Evolutionary conservation across 225 moss, liverwort and hornwort genomes (phyloP), one percentile per base, ranked within the genome.

Genomic region (Takakia lepidozioides): DNA sequence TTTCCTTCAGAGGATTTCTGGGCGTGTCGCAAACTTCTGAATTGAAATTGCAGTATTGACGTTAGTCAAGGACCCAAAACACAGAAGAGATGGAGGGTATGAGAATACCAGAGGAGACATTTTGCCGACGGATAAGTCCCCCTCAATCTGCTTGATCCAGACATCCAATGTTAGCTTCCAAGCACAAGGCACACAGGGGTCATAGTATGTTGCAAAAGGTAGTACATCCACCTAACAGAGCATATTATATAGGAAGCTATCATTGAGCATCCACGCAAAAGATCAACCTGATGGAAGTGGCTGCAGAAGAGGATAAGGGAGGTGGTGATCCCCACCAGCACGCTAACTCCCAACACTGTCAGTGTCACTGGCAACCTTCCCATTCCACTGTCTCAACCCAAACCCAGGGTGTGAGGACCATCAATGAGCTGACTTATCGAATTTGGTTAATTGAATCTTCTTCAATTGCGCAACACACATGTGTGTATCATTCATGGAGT

Each of bases 231-330:
- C 17, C 5, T 17, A 27, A 55, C 19, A 15, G 17, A 29, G 4
- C 30, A 29, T 42, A 15, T 3, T 7, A 23, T 40, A 8, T 4
- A 3, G n/a, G n/a, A 41, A 34, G 35, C 28, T n/a, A n/a, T n/a
- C n/a, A n/a, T n/a, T n/a, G n/a, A n/a, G n/a, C n/a, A n/a, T n/a
- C n/a, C n/a, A n/a, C n/a, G n/a, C n/a, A n/a, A n/a, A n/a, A n/a
- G n/a, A n/a, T n/a, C n/a, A 19, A 95, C 93, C 82, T 98, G 95
- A 70, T 98, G 95, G 58, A 98, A 98, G 64, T 98, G 95, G 57
- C 95, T 98, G 69, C 87, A 87, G 63, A 98, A 91, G 37, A 98
- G 84, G 45, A 90, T 68, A 45, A 98, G 90, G 24, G 90, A 47
- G 9, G 95, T 87, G 0, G 95, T 90, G 43, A 98, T 78, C 23